phyloP scores from a whole-genome alignment of 345 rosid species.

The Eucalyptus sp. region DNA sequence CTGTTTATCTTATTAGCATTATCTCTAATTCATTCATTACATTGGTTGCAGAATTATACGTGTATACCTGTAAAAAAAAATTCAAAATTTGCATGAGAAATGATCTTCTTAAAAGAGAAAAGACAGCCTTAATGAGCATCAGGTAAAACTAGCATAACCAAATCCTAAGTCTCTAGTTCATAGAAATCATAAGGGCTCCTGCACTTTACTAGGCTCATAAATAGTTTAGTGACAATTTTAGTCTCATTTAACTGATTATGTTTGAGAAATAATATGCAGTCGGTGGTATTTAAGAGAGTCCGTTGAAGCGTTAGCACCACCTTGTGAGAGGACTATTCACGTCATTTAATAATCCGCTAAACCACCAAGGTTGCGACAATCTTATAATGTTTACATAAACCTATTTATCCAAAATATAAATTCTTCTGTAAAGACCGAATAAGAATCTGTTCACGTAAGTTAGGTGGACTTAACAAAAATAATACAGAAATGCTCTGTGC shows the following conservation, averaged over 20 bases:
- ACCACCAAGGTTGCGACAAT: neutral
- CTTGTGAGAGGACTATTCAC: neutral
- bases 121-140: neutral
- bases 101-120: neutral
- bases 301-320: neutral
- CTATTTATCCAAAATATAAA: neutral
- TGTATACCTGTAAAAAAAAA: neutral
- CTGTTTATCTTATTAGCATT: neutral
- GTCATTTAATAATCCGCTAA: neutral
- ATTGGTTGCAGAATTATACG: neutral
- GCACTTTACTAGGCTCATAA: neutral
- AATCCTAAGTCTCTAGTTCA: neutral
- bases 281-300: neutral
- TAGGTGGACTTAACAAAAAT: neutral
- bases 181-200: neutral
- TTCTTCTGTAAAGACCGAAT: neutral
- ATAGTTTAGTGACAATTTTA: neutral
- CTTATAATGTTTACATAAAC: neutral
- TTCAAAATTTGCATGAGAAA: neutral
- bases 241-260: neutral
- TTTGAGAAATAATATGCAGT: neutral
- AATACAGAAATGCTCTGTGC: neutral
- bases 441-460: neutral
- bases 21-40: neutral
- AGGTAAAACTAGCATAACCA: neutral